These are phyloP conservation scores for Metschnikowia sp. DNA, from an alignment of 805 yeast genomes.

Conservation along the genomic window DNA sequence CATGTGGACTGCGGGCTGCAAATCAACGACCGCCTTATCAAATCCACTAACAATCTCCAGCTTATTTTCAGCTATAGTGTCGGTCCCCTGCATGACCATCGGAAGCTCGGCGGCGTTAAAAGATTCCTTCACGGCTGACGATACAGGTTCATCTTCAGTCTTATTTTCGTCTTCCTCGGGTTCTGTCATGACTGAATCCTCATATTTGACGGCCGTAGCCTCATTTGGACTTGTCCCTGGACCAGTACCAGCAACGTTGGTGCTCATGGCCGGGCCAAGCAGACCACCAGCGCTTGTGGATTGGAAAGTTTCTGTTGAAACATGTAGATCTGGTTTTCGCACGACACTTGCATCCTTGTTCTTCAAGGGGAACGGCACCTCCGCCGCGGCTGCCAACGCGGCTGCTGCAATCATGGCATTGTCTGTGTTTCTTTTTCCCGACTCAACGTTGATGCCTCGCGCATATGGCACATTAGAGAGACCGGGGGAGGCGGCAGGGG, in stretches of 20 bases:
- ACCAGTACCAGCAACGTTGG: neutral
- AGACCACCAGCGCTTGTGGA: neutral
- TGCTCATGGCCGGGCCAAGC: neutral
- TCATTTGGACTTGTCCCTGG: neutral
- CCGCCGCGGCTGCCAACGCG: slow-evolving; percentile 80
- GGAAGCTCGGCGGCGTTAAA: neutral
- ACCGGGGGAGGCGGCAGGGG: slow-evolving; percentile 33
- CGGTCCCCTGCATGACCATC: neutral
- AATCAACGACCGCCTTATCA: neutral
- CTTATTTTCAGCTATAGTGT: neutral
- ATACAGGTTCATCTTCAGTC: slow-evolving; percentile 24
- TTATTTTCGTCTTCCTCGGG: slow-evolving; percentile 25
- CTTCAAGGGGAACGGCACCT: slow-evolving; percentile 49
- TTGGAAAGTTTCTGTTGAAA: too few relatives aligned
- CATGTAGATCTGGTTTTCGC: too few relatives aligned
- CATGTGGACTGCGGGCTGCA: neutral
- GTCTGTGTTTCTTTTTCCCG: slow-evolving; percentile 32
- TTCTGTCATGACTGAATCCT: slow-evolving; percentile 16
- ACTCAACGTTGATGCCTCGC: slow-evolving; percentile 34
- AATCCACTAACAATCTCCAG: neutral
- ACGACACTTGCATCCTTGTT: slow-evolving; percentile 12
- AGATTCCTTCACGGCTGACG: slow-evolving; percentile 1
- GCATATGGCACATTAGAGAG: slow-evolving; percentile 44
- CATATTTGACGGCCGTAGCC: neutral
- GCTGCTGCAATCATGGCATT: slow-evolving; percentile 78